A percentile compares a stretch with the other conserved stretches of the same genome.
Evolutionary conservation across 805 yeast genomes (phyloP).

Genomic region (Candida dendrica): DNA sequence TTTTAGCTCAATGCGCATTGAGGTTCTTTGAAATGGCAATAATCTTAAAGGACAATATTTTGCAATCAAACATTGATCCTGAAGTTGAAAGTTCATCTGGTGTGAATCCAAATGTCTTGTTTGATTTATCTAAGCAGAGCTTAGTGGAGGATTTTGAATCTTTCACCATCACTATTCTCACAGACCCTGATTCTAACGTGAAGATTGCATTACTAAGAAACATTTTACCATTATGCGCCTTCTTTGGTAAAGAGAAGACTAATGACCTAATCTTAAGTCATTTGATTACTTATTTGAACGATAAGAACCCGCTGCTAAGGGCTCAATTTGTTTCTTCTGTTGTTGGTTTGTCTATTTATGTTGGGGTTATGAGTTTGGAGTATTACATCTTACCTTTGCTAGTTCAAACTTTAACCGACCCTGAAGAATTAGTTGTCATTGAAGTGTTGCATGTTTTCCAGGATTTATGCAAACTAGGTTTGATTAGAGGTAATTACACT

Average conservation of each 20-base stretch:
- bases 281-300: constrained; percentile 85
- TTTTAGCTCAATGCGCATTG: constrained; percentile 57
- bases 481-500: constrained; percentile 41
- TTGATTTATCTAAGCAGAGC: constrained; percentile 33
- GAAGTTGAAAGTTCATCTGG: constrained; percentile 33
- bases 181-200: constrained; percentile 62
- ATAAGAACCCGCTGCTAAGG: constrained; percentile 59
- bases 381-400: constrained; percentile 83
- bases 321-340: constrained; percentile 66
- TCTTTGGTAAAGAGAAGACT: constrained; percentile 81
- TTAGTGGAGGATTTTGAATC: constrained; percentile 54
- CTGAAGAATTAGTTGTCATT: constrained; percentile 75
- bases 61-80: constrained; percentile 30
- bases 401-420: constrained; percentile 75
- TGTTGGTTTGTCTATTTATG: constrained; percentile 65
- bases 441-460: constrained; percentile 56
- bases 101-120: constrained; percentile 24
- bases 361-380: constrained; percentile 78
- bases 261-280: constrained; percentile 87
- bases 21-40: constrained; percentile 57
- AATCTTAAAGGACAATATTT: constrained; percentile 33
- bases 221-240: constrained; percentile 71
- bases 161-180: constrained; percentile 55
- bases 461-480: constrained; percentile 48
- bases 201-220: constrained; percentile 62